Conservation (phyloP, 495 filamentous ascomycete genomes). For the Platismatia glauca region DNA sequence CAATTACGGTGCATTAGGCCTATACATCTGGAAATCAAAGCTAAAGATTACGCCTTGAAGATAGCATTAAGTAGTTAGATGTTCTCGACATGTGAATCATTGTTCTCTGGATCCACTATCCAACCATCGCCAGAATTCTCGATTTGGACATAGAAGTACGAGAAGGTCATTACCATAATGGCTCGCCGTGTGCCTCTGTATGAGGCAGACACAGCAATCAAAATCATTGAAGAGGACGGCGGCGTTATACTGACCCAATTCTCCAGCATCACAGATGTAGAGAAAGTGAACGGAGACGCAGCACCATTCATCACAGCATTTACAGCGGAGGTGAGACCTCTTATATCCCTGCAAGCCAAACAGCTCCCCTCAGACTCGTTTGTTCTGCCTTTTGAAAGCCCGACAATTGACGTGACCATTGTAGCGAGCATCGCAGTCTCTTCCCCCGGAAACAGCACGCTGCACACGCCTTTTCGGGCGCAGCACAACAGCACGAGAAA, state of each 20-base stretch:
- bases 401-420: not conserved
- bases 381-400: not conserved
- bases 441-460: slow-evolving; percentile 1
- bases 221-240: slow-evolving; percentile 13
- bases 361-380: not conserved
- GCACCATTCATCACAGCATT: slow-evolving; percentile 12
- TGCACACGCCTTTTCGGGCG: slow-evolving; percentile 16
- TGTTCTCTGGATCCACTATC: no score
- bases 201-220: slow-evolving; percentile 2
- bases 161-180: slow-evolving; percentile 2
- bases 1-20: not conserved
- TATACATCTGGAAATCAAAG: no score
- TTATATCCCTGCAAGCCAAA: not conserved
- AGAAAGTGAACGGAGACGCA: slow-evolving; percentile 14
- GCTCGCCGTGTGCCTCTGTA: slow-evolving; percentile 14
- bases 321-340: not conserved
- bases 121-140: no score
- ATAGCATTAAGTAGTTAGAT: no score
- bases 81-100: no score
- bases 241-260: slow-evolving; percentile 16
- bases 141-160: no score
- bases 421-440: slow-evolving; percentile 2
- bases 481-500: slow-evolving; percentile 14
- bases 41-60: no score
- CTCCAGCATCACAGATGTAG: slow-evolving; percentile 2